Percentiles rank a stretch among this genome's conserved stretches.
phyloP scores from a whole-genome alignment of 345 rosid species.

The Viola odorata region DNA sequence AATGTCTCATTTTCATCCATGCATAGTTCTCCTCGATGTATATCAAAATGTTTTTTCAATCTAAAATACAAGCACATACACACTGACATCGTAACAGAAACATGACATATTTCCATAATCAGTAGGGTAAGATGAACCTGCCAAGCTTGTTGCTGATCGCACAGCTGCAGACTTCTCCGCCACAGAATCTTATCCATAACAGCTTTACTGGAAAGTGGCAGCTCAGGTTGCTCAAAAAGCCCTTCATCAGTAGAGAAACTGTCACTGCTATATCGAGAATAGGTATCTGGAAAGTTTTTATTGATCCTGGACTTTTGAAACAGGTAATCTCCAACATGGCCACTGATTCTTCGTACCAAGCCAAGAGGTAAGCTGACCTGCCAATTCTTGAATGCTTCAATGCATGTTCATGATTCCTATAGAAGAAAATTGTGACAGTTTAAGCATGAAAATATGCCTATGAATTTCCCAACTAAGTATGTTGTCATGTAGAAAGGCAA shows the following conservation, averaged over 20 bases:
- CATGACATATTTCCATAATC: conserved; percentile 6
- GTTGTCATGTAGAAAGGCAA: no score
- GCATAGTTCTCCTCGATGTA: no score
- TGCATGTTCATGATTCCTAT: neutral
- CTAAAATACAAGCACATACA: neutral
- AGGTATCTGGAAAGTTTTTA: conserved; percentile 35
- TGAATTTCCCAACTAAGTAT: neutral
- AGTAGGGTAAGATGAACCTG: conserved; percentile 48
- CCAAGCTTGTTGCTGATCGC: conserved; percentile 63
- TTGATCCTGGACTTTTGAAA: conserved; percentile 40
- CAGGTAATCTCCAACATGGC: conserved; percentile 57
- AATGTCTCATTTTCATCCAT: no score
- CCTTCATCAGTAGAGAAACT: conserved; percentile 63
- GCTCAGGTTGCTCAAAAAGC: conserved; percentile 62
- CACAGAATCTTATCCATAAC: conserved; percentile 46
- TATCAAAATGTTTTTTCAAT: no score
- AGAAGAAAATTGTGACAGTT: neutral
- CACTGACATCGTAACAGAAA: neutral
- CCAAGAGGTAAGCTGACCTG: conserved; percentile 60
- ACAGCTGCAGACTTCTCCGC: conserved; percentile 54
- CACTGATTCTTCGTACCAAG: conserved; percentile 55
- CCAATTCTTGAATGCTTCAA: conserved; percentile 10
- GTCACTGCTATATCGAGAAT: conserved; percentile 53
- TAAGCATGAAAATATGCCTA: neutral
- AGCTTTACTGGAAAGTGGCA: conserved; percentile 39